Evolutionary conservation across 306 rosid genomes (phyloP), one percentile per base, ranked within the genome.

Genomic region (Lotus japonicus): DNA sequence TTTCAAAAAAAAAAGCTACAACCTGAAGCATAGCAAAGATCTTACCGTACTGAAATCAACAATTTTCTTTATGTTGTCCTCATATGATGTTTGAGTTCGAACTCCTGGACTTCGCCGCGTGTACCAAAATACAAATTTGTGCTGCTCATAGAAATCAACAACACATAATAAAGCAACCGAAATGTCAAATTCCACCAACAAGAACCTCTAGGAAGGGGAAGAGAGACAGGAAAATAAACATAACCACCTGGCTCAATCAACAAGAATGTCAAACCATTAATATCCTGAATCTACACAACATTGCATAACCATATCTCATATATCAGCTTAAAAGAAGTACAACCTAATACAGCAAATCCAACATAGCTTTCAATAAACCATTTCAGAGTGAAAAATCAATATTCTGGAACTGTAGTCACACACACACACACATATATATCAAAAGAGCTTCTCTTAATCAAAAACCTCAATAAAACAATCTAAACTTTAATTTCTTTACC

Each of bases 31-130:
- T 35, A 58, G 21, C 23, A 59, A 58, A 55, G 51, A 66, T 56
- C 83, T 52, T 76, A 89, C 98, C 74, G 98, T 83, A 62, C 96
- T 92, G 66, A 92, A 92, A 33, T 90, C 96, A 31, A 90, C 88
- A 33, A 89, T 88, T 80, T 85, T 92, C 87, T 90, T 92, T 64
- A 92, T 89, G 73, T 88, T 89, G 83, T 92, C 97, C 82, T 92
- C 97, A 6, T 92, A 92, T 7, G 98, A 81, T 36, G 91, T 69
- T 66, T 88, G 91, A 33, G 72, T 90, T 18, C 91, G 82, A 73
- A 90, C 80, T 66, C 97, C 98, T 7, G 92, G 98, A 33, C 94
- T 82, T 33, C 97, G 89, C 8, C 98, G 98, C 14, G 98, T 94
- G 87, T 90, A 94, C 98, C 98, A 90, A 58, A 90, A 82, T 21